Conservation (phyloP, 2,329 filamentous ascomycete species). For the Phyllosticta paracitricarpa region DNA sequence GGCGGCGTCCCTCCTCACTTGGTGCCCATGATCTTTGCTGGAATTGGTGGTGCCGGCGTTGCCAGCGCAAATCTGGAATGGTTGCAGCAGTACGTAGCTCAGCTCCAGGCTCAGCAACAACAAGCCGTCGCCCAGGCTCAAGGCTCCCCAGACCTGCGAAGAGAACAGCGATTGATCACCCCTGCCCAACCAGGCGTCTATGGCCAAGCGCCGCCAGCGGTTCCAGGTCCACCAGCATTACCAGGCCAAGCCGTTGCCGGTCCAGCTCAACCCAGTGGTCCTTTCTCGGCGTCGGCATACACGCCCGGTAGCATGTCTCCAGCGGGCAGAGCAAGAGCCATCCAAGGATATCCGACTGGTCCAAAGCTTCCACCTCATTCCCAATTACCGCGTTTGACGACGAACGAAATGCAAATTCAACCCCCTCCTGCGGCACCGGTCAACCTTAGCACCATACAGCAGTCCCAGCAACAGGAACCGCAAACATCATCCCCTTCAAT, state of each 20-base stretch:
- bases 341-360: slow-evolving; percentile 22
- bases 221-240: slow-evolving; percentile 25
- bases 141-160: slow-evolving; percentile 30
- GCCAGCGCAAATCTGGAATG: slow-evolving; percentile 40
- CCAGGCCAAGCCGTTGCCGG: slow-evolving; percentile 24
- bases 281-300: slow-evolving; percentile 26
- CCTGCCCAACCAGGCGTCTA: slow-evolving; percentile 26
- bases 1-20: slow-evolving; percentile 42
- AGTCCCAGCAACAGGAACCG: slow-evolving; percentile 49
- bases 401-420: slow-evolving; percentile 42
- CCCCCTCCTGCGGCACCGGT: slow-evolving; percentile 34
- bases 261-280: slow-evolving; percentile 26
- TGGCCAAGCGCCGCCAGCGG: slow-evolving; percentile 21
- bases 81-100: slow-evolving; percentile 40
- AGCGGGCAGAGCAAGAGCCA: slow-evolving; percentile 20
- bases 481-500: slow-evolving; percentile 59
- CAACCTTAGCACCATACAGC: slow-evolving; percentile 32
- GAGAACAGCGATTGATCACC: slow-evolving; percentile 32
- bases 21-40: slow-evolving; percentile 45
- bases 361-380: slow-evolving; percentile 37
- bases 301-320: slow-evolving; percentile 24
- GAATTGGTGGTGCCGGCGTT: slow-evolving; percentile 39
- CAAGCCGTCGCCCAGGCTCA: slow-evolving; percentile 28
- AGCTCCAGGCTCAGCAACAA: slow-evolving; percentile 35
- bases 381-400: slow-evolving; percentile 41